Evolutionary conservation across 805 yeast species (phyloP), one percentile per base, ranked within the genome.

Genomic region (Wickerhamomyces tratensis): DNA sequence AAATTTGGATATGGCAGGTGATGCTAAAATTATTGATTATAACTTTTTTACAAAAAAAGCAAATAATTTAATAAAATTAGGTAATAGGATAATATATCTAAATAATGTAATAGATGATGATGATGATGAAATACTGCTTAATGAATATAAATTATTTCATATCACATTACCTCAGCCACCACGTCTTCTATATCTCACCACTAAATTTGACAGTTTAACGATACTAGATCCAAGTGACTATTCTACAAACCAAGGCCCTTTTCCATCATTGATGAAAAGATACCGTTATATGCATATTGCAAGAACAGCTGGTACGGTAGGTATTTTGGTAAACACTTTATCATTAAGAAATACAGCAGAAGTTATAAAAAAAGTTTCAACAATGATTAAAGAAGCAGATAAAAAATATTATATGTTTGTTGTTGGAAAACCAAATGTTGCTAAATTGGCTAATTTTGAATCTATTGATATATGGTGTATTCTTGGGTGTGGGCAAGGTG

Each of bases 351-450:
- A 86, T 54, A 85, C 95, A 6, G 75, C 77, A 41, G 68, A 59
- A n/a, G 64, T 91, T 33, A 68, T 91, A 41, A 76, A 79, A 42
- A 67, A 68, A 33, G 74, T 88, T 7, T 73, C 77, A 13, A 58
- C 65, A 26, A 72, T 82, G 61, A 76, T 93, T 44, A 73, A 70
- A 41, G 69, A 67, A 5, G 88, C 91, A 0, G 96, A 86, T 2
- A 93, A 93, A 63, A 93, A 93, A 56, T 91, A 86, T 50, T 93
- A 93, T 57, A 74, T 87, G 57, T 88, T 93, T 65, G 98, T 89
- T 5, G 98, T 93, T 5, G 98, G 98, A 10, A 93, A 93, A 60
- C 98, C 98, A 9, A 93, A 93, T 56, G 97, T 93, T 15, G 96
- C 98, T 26, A 93, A 93, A 56, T 68, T 93, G 41, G 98, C 98